phyloP scores from a whole-genome alignment of 1,139 yeast genomes.

The Sugiyamaella pinicola region DNA sequence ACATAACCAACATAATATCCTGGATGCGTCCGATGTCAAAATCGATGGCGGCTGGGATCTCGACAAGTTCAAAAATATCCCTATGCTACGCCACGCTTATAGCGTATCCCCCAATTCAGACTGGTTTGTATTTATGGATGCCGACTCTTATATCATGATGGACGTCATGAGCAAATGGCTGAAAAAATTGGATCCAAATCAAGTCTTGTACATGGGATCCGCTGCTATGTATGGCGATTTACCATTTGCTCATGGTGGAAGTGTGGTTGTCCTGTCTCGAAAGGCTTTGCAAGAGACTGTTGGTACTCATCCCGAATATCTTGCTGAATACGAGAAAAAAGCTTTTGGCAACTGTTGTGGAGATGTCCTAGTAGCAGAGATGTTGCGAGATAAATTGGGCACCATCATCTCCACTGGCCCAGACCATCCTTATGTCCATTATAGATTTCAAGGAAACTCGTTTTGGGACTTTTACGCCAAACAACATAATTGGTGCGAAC shows the following conservation, averaged over 20 bases:
- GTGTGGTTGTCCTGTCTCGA: constrained; percentile 43
- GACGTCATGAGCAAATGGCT: constrained; percentile 38
- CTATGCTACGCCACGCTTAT: constrained; percentile 45
- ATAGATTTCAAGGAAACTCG: constrained; percentile 41
- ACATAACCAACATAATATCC: constrained; percentile 33
- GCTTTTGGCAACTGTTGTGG: constrained; percentile 40
- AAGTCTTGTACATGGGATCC: constrained; percentile 41
- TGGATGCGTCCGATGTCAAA: constrained; percentile 29
- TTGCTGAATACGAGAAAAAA: constrained; percentile 33
- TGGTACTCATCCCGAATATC: constrained; percentile 36
- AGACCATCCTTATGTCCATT: constrained; percentile 31
- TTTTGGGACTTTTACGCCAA: constrained; percentile 30
- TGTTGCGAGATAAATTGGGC: constrained; percentile 30
- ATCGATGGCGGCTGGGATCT: constrained; percentile 41
- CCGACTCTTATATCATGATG: constrained; percentile 41
- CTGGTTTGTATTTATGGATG: constrained; percentile 46
- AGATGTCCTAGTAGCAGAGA: constrained; percentile 41
- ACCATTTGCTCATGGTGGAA: constrained; percentile 46
- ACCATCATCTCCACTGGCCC: constrained; percentile 31
- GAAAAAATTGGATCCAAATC: constrained; percentile 30
- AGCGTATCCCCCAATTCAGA: constrained; percentile 35
- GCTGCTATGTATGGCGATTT: constrained; percentile 29
- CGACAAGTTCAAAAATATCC: constrained; percentile 45
- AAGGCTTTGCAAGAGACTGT: constrained; percentile 36
- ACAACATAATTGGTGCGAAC: constrained; percentile 39